Evolutionary conservation across 139 green algal genomes (phyloP).

Genomic region (Dunaliella sp.): DNA sequence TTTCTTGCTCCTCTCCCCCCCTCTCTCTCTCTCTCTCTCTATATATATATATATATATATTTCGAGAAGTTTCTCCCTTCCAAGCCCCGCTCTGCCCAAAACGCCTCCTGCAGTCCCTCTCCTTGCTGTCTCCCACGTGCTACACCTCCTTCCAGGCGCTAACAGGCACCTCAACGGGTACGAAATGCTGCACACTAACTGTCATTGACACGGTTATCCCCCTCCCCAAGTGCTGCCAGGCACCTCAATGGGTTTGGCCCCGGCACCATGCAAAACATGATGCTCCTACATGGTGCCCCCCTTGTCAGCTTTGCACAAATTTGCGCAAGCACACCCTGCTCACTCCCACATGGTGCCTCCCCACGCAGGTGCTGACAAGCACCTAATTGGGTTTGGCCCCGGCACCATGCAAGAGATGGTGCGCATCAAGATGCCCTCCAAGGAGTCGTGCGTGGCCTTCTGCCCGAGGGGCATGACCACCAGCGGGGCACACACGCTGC

Average conservation of each 20-base stretch:
- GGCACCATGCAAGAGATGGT: constrained; percentile 25
- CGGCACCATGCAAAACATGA: constrained; percentile 19
- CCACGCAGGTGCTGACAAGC: constrained; percentile 38
- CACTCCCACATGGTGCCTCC: not conserved
- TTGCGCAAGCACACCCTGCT: not conserved
- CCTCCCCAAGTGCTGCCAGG: constrained; percentile 32
- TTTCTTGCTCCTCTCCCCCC: not conserved
- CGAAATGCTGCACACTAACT: too few species aligned
- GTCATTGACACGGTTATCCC: too few species aligned
- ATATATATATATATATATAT: not conserved
- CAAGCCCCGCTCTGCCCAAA: not conserved
- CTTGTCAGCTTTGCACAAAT: too few species aligned
- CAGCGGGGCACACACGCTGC: constrained; percentile 20
- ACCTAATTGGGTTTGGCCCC: constrained; percentile 28
- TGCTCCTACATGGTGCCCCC: constrained; percentile 19
- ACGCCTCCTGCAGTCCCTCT: constrained; percentile 6
- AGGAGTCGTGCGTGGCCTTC: constrained; percentile 32
- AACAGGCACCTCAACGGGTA: too few species aligned
- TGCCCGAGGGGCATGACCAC: constrained; percentile 21
- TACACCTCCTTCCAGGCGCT: too few species aligned
- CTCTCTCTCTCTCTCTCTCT: not conserved
- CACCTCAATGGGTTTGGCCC: constrained; percentile 32
- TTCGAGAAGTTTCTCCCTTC: not conserved
- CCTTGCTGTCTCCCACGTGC: not conserved
- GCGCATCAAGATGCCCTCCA: constrained; percentile 15